Conservation (phyloP, 192 early-diverging fungal genomes). For the Gryganskiella cystojenkinii region DNA sequence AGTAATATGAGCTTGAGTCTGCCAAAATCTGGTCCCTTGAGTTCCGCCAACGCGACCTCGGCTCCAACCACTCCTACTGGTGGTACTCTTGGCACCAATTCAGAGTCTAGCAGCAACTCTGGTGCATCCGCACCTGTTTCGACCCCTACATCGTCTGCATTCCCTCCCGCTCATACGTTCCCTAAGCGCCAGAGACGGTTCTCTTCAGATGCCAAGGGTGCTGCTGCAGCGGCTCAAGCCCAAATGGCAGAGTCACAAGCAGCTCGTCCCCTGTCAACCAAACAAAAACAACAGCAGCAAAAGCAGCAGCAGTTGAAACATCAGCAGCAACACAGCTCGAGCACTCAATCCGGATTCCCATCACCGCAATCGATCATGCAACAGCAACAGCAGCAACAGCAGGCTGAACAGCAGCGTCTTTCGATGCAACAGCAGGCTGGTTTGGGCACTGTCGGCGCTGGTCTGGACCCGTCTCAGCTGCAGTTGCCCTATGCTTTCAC, state of each 20-base stretch:
- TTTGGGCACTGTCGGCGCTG: constrained; percentile 16
- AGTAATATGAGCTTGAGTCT: constrained; percentile 21
- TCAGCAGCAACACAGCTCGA: constrained; percentile 10
- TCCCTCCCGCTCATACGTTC: constrained; percentile 34
- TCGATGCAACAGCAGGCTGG: constrained; percentile 31
- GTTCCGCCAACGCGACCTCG: constrained; percentile 10
- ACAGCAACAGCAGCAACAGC: constrained; percentile 32
- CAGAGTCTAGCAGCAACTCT: constrained; percentile 4
- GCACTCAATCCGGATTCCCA: constrained; percentile 16
- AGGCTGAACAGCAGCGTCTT: constrained; percentile 23
- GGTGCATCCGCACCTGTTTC: not conserved
- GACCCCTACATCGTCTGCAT: constrained; percentile 1
- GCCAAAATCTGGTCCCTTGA: constrained; percentile 12
- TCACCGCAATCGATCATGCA: constrained; percentile 43
- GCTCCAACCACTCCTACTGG: constrained; percentile 42
- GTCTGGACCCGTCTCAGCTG: constrained; percentile 41
- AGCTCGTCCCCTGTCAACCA: constrained; percentile 18
- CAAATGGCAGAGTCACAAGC: constrained; percentile 29
- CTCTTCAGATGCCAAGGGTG: constrained; percentile 51
- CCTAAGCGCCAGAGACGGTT: constrained; percentile 53
- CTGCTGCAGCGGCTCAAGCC: constrained; percentile 29
- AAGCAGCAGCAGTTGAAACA: not conserved
- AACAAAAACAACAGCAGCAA: constrained; percentile 48
- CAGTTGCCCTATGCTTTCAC: constrained; percentile 50
- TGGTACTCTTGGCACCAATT: constrained; percentile 3